Evolutionary conservation across 2,329 filamentous ascomycete species (phyloP), one percentile per base, ranked within the genome.

Genomic region (Mycosphaerella sp.): DNA sequence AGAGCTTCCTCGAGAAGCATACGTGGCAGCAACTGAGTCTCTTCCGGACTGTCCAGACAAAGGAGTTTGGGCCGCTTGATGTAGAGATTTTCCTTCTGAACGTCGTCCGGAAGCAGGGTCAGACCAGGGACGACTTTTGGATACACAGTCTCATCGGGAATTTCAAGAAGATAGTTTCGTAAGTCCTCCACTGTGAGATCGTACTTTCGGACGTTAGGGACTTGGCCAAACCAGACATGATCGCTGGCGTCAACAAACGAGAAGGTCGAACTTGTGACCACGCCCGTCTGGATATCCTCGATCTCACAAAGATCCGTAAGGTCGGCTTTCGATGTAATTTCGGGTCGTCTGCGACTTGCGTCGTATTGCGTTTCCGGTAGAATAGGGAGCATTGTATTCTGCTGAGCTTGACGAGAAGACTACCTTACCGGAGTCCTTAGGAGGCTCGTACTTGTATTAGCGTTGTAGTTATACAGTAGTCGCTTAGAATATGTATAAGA

Each of bases 121-220:
- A 34, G 32, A 11, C 32, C 32, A 21, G 14, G 36, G 12, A 40
- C 17, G 34, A 31, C 47, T 50, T 26, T 14, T 12, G 47, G 47
- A 31, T 50, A 50, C 17, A 50, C 14, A 11, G 12, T 11, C 14
- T 50, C 36, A 26, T 50, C 38, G 12, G 47, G 39, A 12, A 50
- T 32, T 42, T 31, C 32, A 11, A 21, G 11, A 12, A 50, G 38
- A 12, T 17, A 29, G 36, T 14, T 39, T 50, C 21, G 36, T n/a
- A 50, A 11, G 47, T 50, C 47, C 31, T 17, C 47, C 21, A 50
- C 38, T 31, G 36, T 42, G 10, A 42, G 47, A 50, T 23, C 47
- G 21, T 50, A 50, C 38, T 50, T 50, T 11, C 47, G 47, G 14
- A 42, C 26, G 40, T 31, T 31, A 50, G 46, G 46, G n/a, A 48